Conservation (phyloP, 169 alveolate species). For the Blepharisma undulans region DNA sequence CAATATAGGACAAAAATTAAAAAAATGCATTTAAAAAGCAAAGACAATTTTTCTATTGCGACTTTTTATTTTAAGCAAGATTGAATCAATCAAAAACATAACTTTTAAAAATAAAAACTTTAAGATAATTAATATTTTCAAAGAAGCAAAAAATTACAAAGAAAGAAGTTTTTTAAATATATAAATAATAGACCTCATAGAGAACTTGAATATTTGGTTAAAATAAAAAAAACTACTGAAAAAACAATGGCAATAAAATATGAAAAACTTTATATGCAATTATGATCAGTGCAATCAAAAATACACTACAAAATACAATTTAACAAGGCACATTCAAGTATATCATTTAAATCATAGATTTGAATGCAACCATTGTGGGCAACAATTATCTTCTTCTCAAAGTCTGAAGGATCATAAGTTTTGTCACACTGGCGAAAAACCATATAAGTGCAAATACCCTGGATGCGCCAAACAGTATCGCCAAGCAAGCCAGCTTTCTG, state of each 20-base stretch:
- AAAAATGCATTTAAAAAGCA: too few relatives aligned
- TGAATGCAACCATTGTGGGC: background rate
- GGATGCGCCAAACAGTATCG: background rate
- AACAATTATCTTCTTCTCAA: background rate
- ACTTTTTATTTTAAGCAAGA: too few relatives aligned
- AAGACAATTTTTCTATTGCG: background rate
- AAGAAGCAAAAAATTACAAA: too few relatives aligned
- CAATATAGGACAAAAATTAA: background rate
- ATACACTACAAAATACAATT: slow-evolving; percentile 49
- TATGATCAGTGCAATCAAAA: background rate
- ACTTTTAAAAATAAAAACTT: too few relatives aligned
- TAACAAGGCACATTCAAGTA: slow-evolving; percentile 19
- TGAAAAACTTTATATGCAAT: background rate
- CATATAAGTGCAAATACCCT: background rate
- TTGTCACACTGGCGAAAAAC: slow-evolving; percentile 10
- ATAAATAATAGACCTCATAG: background rate
- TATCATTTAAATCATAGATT: background rate
- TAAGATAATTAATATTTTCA: too few relatives aligned
- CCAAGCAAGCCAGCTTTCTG: slow-evolving; percentile 24
- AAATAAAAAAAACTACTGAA: background rate
- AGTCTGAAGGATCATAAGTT: background rate
- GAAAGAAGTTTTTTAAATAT: too few relatives aligned
- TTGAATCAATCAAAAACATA: too few relatives aligned
- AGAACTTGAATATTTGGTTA: background rate
- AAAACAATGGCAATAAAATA: background rate